These are phyloP conservation scores for Pseudomonodictys pantanalensis DNA, from an alignment of 495 filamentous ascomycete species.

Conservation along the genomic window DNA sequence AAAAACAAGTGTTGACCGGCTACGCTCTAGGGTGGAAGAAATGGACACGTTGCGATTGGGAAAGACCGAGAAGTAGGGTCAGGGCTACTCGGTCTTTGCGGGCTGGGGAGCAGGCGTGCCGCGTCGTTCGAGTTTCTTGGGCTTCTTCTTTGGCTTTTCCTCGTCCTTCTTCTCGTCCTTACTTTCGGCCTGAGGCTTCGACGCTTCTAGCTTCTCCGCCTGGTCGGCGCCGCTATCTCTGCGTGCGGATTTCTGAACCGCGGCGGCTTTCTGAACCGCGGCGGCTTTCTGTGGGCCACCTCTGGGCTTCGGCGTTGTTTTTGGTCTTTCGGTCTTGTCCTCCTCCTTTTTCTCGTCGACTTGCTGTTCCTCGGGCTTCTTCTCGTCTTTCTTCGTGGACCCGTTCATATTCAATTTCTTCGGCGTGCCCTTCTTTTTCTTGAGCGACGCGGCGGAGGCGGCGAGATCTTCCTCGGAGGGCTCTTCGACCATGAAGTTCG, in stretches of 20 bases:
- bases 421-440: constrained; percentile 4
- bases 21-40: no score
- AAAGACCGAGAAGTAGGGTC: no score
- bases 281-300: not conserved
- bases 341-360: not conserved
- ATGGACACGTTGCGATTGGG: no score
- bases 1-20: no score
- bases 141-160: constrained; percentile 23
- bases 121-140: constrained; percentile 26
- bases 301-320: not conserved
- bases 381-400: no score
- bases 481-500: constrained; percentile 40
- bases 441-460: not conserved
- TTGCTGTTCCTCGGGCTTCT: not conserved
- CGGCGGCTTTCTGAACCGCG: not conserved
- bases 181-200: not conserved
- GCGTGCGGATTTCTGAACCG: no score
- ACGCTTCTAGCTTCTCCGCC: not conserved
- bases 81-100: constrained; percentile 3
- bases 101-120: not conserved
- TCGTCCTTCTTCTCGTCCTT: constrained; percentile 6
- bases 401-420: not conserved
- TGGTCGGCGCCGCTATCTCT: not conserved
- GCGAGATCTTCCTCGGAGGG: constrained; percentile 15
- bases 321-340: not conserved